A percentile compares a stretch with the other conserved stretches of the same genome.
Conservation (phyloP, 2,329 filamentous ascomycete genomes). For the Cladophialophora chaetospira region DNA sequence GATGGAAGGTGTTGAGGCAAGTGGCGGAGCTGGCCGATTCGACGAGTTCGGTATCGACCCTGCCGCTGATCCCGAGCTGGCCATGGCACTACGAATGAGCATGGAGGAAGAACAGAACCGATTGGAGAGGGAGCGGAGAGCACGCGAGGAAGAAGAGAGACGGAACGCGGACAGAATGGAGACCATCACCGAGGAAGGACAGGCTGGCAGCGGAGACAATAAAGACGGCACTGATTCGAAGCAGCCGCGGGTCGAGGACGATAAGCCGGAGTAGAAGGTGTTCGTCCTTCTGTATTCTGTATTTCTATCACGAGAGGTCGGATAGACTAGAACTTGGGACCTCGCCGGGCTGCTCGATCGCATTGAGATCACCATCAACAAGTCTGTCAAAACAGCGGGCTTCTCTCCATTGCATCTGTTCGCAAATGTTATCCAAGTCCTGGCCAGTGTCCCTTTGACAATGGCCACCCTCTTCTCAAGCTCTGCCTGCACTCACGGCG, state of each 20-base stretch:
- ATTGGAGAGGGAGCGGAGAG: slow-evolving; percentile 79
- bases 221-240: slow-evolving; percentile 28
- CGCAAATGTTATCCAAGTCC: too few species aligned
- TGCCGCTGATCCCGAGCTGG: slow-evolving; percentile 87
- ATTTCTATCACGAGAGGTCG: slow-evolving; percentile 9
- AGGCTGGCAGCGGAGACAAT: slow-evolving; percentile 45
- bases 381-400: not conserved
- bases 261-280: slow-evolving; percentile 28
- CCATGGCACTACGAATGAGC: slow-evolving; percentile 92
- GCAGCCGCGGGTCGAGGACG: slow-evolving; percentile 33
- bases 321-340: too few species aligned
- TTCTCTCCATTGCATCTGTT: too few species aligned
- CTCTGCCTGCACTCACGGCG: too few species aligned
- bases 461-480: too few species aligned
- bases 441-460: too few species aligned
- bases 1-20: slow-evolving; percentile 55
- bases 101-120: slow-evolving; percentile 97
- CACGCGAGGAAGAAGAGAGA: slow-evolving; percentile 72
- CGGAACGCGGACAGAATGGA: slow-evolving; percentile 63
- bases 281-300: slow-evolving; percentile 3
- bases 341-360: too few species aligned
- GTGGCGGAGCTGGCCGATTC: slow-evolving; percentile 56
- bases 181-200: slow-evolving; percentile 76
- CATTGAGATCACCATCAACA: too few species aligned
- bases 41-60: slow-evolving; percentile 92